Base-by-base conservation (phyloP, 2,329 filamentous ascomycete species). In the Myriosclerotinia curreyana region DNA sequence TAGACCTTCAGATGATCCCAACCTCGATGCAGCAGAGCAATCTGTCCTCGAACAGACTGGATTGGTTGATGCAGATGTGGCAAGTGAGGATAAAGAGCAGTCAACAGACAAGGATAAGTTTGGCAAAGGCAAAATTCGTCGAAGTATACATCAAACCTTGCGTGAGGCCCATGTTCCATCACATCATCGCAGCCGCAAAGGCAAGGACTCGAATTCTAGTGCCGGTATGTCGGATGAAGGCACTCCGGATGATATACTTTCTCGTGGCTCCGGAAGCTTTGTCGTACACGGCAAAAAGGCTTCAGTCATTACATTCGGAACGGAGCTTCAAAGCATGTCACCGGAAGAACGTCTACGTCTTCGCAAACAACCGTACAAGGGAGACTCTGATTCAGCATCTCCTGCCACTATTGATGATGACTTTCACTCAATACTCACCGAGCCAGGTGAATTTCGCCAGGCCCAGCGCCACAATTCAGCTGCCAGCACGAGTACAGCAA, bases 221-320 rank as follows among this genome's bases (percentile, higher is more conserved):
- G 66, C 75, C 66, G 80, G 80, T 20, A 77, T 81, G 51, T 77
- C 75, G 72, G 73, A 81, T 22, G 76, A 81, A 72, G 65, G 74
- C 67, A 68, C 75, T 67, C 71, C 83, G 77, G 79, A 89, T 46
- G 89, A 91, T 69, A 86, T 89, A 14, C 81, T 99, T 15, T 81
- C 89, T 8, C 86, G 95, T 55, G 89, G 89, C 15, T 86, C 90
- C 15, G 92, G 92, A 6, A 96, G 91, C 71, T 99, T 99, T 75
- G 96, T 95, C 5, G 88, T 99, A 5, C 95, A 99, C 73, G 94
- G 95, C 66, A 99, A 98, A 80, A 98, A 99, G 77, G 95, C 95
- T 3, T 96, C 92, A 0, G 91, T 99, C 64, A 91, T 99, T 70
- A 96, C 91, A n/a, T 96, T 99, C 74, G 92, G 93, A 11, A 87